phyloP scores from a whole-genome alignment of 2,329 filamentous ascomycete genomes.

The Clarireedia hainanense region DNA sequence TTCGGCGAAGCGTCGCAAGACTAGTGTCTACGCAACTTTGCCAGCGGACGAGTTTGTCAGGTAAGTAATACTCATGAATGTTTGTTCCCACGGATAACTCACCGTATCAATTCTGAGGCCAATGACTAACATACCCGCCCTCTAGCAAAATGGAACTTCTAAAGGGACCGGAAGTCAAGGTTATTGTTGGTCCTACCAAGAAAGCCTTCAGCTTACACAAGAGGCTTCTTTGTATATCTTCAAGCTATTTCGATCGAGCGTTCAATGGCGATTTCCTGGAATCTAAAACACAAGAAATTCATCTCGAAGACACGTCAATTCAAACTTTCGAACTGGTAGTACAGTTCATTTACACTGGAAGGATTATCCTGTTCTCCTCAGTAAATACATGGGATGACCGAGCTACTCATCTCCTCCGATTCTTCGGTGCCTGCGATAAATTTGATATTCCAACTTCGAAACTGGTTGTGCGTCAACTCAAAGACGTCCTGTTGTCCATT shows the following conservation, averaged over 20 bases:
- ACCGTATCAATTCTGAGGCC: too few relatives aligned
- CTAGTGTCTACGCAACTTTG: background rate
- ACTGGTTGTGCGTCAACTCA: background rate
- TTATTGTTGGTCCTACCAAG: conserved; percentile 3
- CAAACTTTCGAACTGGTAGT: background rate
- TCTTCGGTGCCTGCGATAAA: background rate
- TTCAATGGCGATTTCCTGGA: conserved; percentile 16
- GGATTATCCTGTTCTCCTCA: background rate
- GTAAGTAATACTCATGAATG: background rate
- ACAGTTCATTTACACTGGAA: background rate
- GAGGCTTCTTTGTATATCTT: conserved; percentile 10
- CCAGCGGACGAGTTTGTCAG: background rate
- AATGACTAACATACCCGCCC: too few relatives aligned
- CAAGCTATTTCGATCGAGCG: conserved; percentile 11
- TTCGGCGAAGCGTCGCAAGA: background rate
- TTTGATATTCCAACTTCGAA: too few relatives aligned
- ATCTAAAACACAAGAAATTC: background rate
- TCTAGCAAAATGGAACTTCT: conserved; percentile 4
- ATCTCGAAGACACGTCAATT: background rate
- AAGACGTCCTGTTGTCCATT: background rate
- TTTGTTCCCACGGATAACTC: background rate
- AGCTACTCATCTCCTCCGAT: background rate
- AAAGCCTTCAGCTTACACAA: conserved; percentile 7
- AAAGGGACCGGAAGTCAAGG: conserved; percentile 1
- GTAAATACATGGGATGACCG: background rate